Evolutionary conservation across 345 rosid species (phyloP).

Genomic region (Moricandia moricandioides): DNA sequence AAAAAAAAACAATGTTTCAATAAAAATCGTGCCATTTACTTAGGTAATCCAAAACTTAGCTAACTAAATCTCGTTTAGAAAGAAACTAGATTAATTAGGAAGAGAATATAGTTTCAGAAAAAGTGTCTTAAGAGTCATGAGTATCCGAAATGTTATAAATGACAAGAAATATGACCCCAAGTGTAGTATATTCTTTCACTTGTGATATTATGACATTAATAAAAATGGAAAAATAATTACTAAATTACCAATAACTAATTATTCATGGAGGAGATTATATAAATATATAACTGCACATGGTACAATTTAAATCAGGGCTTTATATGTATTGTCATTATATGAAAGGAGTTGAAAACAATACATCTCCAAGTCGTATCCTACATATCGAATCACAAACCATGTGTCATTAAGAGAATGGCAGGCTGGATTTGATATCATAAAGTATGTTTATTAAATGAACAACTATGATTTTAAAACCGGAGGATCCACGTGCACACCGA

Average conservation of each 20-base stretch:
- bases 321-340: background rate
- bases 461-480: constrained; percentile 13
- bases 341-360: constrained; percentile 21
- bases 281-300: constrained; percentile 13
- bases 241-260: constrained; percentile 2
- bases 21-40: no score
- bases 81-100: no score
- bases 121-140: no score
- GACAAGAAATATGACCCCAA: background rate
- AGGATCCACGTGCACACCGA: constrained; percentile 31
- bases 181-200: background rate
- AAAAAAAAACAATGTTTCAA: no score
- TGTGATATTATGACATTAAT: background rate
- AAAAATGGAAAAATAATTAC: background rate
- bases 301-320: background rate
- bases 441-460: background rate
- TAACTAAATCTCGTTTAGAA: no score
- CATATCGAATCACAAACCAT: constrained; percentile 33
- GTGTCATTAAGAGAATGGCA: constrained; percentile 42
- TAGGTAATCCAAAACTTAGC: no score
- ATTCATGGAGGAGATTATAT: background rate
- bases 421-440: constrained; percentile 30
- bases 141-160: no score
- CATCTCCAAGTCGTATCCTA: constrained; percentile 21
- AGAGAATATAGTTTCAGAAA: no score